phyloP scores from a whole-genome alignment of 2,329 filamentous ascomycete species.

The Leptographium wingfieldii region DNA sequence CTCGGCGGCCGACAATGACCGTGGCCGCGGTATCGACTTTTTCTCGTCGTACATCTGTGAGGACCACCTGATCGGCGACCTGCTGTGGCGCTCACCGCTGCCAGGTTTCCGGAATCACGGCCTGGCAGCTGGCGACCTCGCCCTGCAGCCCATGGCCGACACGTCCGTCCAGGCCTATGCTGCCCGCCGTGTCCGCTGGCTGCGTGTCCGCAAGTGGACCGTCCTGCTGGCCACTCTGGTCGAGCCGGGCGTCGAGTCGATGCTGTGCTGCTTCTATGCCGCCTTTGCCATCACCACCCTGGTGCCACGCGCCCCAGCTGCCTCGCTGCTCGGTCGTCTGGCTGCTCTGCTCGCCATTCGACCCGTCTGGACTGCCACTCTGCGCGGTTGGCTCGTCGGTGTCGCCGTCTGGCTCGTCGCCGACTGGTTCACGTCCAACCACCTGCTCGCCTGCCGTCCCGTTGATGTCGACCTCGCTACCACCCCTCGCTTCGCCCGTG shows the following conservation, averaged over 20 bases:
- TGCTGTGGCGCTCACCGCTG: slow-evolving; percentile 65
- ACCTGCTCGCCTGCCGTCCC: slow-evolving; percentile 60
- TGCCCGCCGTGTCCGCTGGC: slow-evolving; percentile 73
- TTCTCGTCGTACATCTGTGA: slow-evolving; percentile 97
- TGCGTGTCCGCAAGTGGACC: slow-evolving; percentile 88
- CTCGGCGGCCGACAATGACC: slow-evolving; percentile 27
- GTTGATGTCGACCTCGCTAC: slow-evolving; percentile 48
- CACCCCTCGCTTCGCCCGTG: slow-evolving; percentile 58
- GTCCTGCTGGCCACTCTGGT: slow-evolving; percentile 80
- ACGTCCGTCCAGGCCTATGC: slow-evolving; percentile 71
- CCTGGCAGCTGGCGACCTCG: slow-evolving; percentile 73
- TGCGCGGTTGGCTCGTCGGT: slow-evolving; percentile 50
- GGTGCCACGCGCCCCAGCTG: slow-evolving; percentile 25
- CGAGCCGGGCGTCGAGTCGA: slow-evolving; percentile 81
- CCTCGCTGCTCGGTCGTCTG: slow-evolving; percentile 30
- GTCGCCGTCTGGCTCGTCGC: slow-evolving; percentile 59
- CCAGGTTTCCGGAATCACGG: slow-evolving; percentile 63
- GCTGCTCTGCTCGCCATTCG: slow-evolving; percentile 33
- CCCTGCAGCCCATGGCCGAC: slow-evolving; percentile 75
- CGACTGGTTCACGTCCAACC: slow-evolving; percentile 62
- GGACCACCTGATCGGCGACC: slow-evolving; percentile 87
- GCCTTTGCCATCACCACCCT: slow-evolving; percentile 68
- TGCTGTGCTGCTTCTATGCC: slow-evolving; percentile 72
- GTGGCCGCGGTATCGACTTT: slow-evolving; percentile 64
- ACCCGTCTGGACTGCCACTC: slow-evolving; percentile 56